Evolutionary conservation across 495 filamentous ascomycete genomes (phyloP), one percentile per base, ranked within the genome.

Genomic region (Aspergillus campestris): DNA sequence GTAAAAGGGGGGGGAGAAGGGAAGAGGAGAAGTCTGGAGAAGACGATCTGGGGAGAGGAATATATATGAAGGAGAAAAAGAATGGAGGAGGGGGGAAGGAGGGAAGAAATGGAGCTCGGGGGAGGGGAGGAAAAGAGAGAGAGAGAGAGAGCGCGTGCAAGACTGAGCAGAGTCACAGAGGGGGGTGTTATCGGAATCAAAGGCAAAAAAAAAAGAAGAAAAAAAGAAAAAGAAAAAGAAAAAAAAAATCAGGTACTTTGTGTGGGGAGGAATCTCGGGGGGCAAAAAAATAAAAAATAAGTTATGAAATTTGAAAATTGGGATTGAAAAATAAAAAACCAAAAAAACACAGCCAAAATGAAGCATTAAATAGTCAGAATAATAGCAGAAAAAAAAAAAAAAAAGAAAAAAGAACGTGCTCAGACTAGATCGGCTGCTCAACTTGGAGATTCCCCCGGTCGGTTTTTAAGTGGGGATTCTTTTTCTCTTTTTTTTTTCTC

Each of bases 61-160:
- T 48, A 52, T 51, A 57, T 57, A 56, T 53, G 42, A 55, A 48
- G 47, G 45, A 47, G 43, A 44, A 38, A 45, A 61, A 54, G 41
- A 64, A 61, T 49, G 55, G 57, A 61, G 51, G 60, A 68, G 65
- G 65, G 65, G 64, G 59, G 60, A 61, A 65, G 57, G 66, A 66
- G 55, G 56, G 60, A 53, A 43, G 45, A 56, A 47, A 57, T 41
- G 46, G 51, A 56, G 45, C 48, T 53, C 49, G 58, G 55, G 49
- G 59, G 60, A 64, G 64, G 61, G 63, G 61, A 65, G 61, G 51
- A 59, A 59, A 55, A 53, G 60, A 55, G 51, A 40, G 53, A 24
- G 18, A 24, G 18, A 24, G 18, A 24, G 18, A 24, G 18, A 1
- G 18, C 18, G 18, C 18, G 18, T 24, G 18, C 18, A 58, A 58